Evolutionary conservation across 352 stramenopile species (phyloP).

Genomic region (Phytophthora pistaciae): DNA sequence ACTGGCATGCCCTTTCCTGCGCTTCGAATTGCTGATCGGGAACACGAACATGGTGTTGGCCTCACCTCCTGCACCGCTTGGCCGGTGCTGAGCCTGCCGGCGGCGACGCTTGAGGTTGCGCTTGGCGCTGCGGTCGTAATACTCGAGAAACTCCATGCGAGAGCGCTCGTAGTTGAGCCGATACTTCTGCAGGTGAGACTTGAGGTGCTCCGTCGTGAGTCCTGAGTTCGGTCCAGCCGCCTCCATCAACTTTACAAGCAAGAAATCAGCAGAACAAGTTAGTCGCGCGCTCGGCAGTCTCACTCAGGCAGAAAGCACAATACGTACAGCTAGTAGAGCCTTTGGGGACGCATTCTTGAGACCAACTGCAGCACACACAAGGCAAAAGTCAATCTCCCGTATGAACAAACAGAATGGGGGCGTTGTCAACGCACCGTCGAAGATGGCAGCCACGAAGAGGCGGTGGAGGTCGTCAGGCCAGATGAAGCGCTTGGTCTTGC

Average conservation of each 20-base stretch:
- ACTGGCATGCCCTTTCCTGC: constrained; percentile 38
- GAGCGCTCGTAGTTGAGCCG: constrained; percentile 90
- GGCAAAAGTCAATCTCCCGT: neutral
- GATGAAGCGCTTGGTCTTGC: constrained; percentile 89
- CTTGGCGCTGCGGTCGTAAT: constrained; percentile 83
- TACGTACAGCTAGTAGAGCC: constrained; percentile 71
- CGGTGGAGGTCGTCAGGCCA: constrained; percentile 91
- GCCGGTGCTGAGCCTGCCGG: constrained; percentile 44
- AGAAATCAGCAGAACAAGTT: constrained; percentile 20
- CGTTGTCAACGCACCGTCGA: constrained; percentile 66
- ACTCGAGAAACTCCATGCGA: constrained; percentile 86
- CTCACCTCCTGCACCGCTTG: constrained; percentile 37
- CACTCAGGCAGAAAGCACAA: neutral
- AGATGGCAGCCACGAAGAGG: constrained; percentile 89
- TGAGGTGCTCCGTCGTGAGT: constrained; percentile 89
- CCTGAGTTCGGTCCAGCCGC: constrained; percentile 56
- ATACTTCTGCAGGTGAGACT: constrained; percentile 92
- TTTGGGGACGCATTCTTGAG: constrained; percentile 91
- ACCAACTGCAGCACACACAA: constrained; percentile 55
- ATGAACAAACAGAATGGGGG: neutral
- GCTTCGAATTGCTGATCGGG: constrained; percentile 71
- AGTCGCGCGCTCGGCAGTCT: neutral
- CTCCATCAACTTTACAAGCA: constrained; percentile 68
- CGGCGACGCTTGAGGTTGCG: constrained; percentile 66
- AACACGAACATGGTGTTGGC: constrained; percentile 85